These are phyloP conservation scores for Dentiscutata heterogama DNA, from an alignment of 371 early-diverging fungal genomes.

Conservation along the genomic window DNA sequence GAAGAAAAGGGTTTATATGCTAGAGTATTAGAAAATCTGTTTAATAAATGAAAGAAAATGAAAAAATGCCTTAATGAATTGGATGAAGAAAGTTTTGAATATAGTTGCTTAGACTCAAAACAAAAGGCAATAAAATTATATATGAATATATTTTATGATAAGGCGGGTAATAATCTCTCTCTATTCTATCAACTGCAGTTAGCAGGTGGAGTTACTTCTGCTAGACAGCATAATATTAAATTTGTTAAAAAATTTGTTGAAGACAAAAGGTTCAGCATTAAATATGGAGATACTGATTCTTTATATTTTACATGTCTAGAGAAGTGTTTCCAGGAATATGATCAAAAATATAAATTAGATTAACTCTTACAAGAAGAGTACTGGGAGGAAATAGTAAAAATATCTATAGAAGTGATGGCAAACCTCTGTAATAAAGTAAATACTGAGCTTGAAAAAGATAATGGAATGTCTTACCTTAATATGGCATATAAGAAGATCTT, in stretches of 20 bases:
- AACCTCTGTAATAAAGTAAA: constrained; percentile 15
- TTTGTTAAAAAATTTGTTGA: constrained; percentile 22
- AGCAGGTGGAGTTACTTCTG: constrained; percentile 18
- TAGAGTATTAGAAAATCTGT: too few species aligned
- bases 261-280: not conserved
- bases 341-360: constrained; percentile 30
- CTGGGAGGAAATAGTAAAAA: constrained; percentile 39
- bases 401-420: constrained; percentile 36
- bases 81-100: too few species aligned
- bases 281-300: not conserved
- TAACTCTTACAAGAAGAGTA: constrained; percentile 27
- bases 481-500: not conserved
- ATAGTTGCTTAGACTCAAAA: constrained; percentile 17
- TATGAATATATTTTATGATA: constrained; percentile 40
- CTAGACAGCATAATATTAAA: constrained; percentile 31
- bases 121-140: constrained; percentile 13
- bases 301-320: constrained; percentile 32
- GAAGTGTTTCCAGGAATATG: constrained; percentile 38
- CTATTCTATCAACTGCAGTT: constrained; percentile 11
- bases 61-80: too few species aligned
- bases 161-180: constrained; percentile 15
- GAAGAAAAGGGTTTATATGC: too few species aligned
- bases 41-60: too few species aligned
- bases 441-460: not conserved
- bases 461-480: too few species aligned